Evolutionary conservation across 345 rosid species (phyloP), one percentile per base, ranked within the genome.

Genomic region (Corchorus olitorius): DNA sequence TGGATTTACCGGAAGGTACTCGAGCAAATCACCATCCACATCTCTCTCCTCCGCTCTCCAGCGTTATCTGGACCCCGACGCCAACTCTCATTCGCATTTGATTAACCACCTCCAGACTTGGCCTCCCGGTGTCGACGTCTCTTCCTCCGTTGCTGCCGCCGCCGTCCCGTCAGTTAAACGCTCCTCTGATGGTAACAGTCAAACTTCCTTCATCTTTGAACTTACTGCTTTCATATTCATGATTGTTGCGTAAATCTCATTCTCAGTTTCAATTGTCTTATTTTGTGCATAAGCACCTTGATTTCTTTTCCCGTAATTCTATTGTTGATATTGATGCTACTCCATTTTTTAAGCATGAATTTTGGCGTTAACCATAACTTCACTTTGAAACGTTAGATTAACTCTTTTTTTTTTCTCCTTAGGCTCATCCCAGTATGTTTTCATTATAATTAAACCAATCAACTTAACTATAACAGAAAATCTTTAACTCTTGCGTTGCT

Each of bases 161-260:
- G 69, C 78, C 5, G 83, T 83, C 72, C 86, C 80, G 46, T 79
- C 89, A 27, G 73, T 84, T 72, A 90, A 90, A 78, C 93, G 93
- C 81, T 69, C 90, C 55, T 81, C 93, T 58, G 92, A 88, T 78
- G 90, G 92, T 87, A 67, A 68, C 49, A 79, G 13, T 43, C 65
- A 12, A 19, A 6, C 61, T 34, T 41, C 14, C 27, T 50, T 33
- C 65, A n/a, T 20, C 1, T 35, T 19, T 2, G 13, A 17, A 37
- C 39, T 71, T 14, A 34, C 1, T 16, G 8, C 15, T 37, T 65
- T 20, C 41, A 5, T 5, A 19, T n/a, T 12, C 15, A 39, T 52
- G 27, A 27, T 27, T 27, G 2, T 52, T 52, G 27, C 9, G 62
- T 67, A 49, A 19, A 33, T 19, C 34, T 34, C 34, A 17, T 72